Percentiles rank a stretch among this genome's conserved stretches.
Conservation (phyloP, 2,329 filamentous ascomycete genomes). For the Coccinonectria pachysandricola region DNA sequence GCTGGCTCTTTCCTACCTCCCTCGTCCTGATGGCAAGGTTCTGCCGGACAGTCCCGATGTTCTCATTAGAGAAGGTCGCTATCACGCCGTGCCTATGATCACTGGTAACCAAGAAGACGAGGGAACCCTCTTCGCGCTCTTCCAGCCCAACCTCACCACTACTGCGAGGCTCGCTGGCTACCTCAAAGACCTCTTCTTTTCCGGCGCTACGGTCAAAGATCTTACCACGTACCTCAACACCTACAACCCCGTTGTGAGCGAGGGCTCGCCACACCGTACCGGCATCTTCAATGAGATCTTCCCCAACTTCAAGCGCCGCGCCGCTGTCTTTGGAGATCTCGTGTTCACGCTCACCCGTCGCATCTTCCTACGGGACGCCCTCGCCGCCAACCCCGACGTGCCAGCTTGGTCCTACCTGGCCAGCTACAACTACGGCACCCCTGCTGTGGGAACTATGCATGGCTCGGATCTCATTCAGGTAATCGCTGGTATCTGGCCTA, state of each 20-base stretch:
- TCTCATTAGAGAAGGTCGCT: conserved; percentile 39
- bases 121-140: conserved; percentile 63
- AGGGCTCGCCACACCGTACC: conserved; percentile 65
- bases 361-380: conserved; percentile 43
- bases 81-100: conserved; percentile 39
- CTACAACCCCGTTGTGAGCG: conserved; percentile 45
- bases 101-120: conserved; percentile 73
- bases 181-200: conserved; percentile 50
- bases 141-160: conserved; percentile 58
- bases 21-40: conserved; percentile 57
- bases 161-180: conserved; percentile 51
- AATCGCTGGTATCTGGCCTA: conserved; percentile 53
- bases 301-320: conserved; percentile 66
- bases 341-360: conserved; percentile 65
- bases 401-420: conserved; percentile 66
- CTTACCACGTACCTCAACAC: conserved; percentile 48
- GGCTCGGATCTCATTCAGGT: conserved; percentile 58
- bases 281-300: conserved; percentile 59
- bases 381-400: conserved; percentile 41
- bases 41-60: conserved; percentile 54
- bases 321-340: conserved; percentile 65
- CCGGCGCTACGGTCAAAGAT: conserved; percentile 37
- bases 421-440: conserved; percentile 60
- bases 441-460: conserved; percentile 68
- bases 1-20: conserved; percentile 62